These are phyloP conservation scores for Cucumis hystrix DNA, from an alignment of 306 rosid species.

Conservation along the genomic window DNA sequence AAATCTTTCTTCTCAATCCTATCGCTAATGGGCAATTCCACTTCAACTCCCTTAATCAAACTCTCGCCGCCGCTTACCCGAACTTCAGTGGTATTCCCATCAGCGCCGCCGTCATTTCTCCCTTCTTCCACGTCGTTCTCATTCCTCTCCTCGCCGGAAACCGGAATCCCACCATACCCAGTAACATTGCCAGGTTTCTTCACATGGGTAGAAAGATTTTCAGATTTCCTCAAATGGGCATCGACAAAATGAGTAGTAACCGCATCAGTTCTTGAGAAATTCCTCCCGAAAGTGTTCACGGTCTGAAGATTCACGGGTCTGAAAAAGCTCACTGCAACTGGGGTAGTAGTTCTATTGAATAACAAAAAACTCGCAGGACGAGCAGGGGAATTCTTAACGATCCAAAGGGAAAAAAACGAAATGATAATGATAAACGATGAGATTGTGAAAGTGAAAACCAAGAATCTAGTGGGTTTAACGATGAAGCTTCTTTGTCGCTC, in stretches of 20 bases:
- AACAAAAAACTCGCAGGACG: slow-evolving; percentile 24
- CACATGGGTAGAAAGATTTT: slow-evolving; percentile 18
- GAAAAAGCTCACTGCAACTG: slow-evolving; percentile 10
- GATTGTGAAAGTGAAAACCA: slow-evolving; percentile 54
- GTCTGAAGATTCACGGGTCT: slow-evolving; percentile 24
- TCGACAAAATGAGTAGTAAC: slow-evolving; percentile 22
- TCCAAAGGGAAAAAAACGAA: slow-evolving; percentile 46
- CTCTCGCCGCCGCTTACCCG: slow-evolving; percentile 10
- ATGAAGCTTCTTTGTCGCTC: slow-evolving; percentile 75
- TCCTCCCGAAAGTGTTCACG: slow-evolving; percentile 14
- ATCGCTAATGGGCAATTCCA: background rate
- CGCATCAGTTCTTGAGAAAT: slow-evolving; percentile 21
- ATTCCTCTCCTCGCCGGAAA: slow-evolving; percentile 2
- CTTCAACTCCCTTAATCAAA: slow-evolving; percentile 5
- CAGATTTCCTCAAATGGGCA: slow-evolving; percentile 23
- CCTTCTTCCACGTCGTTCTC: slow-evolving; percentile 19
- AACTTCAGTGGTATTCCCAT: slow-evolving; percentile 19
- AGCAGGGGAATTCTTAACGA: slow-evolving; percentile 34
- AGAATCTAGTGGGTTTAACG: slow-evolving; percentile 57
- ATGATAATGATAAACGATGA: slow-evolving; percentile 52
- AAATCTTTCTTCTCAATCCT: slow-evolving; percentile 11
- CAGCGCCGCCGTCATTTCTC: slow-evolving; percentile 6
- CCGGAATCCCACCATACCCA: slow-evolving; percentile 18
- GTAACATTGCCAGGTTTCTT: background rate
- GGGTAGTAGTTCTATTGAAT: slow-evolving; percentile 35